These are phyloP conservation scores for Dillenia suffruticosa DNA, from an alignment of 164 flowering plant genomes.

Conservation along the genomic window DNA sequence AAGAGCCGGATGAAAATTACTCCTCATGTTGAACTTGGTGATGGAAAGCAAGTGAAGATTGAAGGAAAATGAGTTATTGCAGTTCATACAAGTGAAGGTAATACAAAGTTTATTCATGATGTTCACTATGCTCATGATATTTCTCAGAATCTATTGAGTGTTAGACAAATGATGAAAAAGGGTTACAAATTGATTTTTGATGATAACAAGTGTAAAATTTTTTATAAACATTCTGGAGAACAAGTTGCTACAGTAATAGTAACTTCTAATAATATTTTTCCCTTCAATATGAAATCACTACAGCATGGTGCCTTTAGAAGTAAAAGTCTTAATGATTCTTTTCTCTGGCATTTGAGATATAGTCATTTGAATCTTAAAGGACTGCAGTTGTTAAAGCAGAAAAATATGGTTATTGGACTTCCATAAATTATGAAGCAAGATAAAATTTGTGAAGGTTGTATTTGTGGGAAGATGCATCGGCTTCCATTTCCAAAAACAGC, in stretches of 20 bases:
- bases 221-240: not conserved
- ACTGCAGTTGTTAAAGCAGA: not conserved
- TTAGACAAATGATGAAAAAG: constrained; percentile 1
- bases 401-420: not conserved
- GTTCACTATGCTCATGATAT: constrained; percentile 4
- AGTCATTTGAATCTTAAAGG: not conserved
- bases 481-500: too few species aligned
- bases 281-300: constrained; percentile 1
- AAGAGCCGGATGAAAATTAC: constrained; percentile 4
- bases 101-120: constrained; percentile 6
- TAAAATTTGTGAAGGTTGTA: constrained; percentile 6
- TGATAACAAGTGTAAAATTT: too few species aligned
- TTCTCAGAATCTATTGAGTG: constrained; percentile 10
- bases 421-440: not conserved
- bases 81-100: too few species aligned
- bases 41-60: not conserved
- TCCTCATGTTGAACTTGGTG: constrained; percentile 11
- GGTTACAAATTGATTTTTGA: constrained; percentile 1
- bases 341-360: constrained; percentile 5
- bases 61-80: not conserved
- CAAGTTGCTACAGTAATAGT: not conserved
- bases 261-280: constrained; percentile 4
- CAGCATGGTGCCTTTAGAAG: not conserved
- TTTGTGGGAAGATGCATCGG: constrained; percentile 9
- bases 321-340: constrained; percentile 1